phyloP scores from a whole-genome alignment of 768 basidiomycete genomes.

The Amanita phalloides region DNA sequence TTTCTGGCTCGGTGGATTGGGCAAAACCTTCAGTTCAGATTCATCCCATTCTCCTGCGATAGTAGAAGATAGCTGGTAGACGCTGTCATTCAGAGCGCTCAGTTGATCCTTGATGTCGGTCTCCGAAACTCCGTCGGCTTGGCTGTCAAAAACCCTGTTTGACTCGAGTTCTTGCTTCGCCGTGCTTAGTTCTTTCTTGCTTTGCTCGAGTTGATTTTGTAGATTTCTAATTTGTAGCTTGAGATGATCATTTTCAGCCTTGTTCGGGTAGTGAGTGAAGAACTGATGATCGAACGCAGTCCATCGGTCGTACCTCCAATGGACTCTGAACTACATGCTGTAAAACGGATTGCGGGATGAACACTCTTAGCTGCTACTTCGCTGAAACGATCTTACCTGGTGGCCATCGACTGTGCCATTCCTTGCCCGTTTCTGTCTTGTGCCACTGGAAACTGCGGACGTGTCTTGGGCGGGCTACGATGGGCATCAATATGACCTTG shows the following conservation, averaged over 20 bases:
- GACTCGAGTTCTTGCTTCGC: constrained; percentile 32
- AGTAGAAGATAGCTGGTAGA: constrained; percentile 35
- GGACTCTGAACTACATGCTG: not conserved
- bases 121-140: constrained; percentile 29
- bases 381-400: not conserved
- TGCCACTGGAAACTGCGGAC: too few relatives aligned
- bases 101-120: constrained; percentile 33
- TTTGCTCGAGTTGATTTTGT: constrained; percentile 8
- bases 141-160: constrained; percentile 33
- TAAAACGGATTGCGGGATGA: not conserved
- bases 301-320: not conserved
- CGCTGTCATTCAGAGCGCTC: constrained; percentile 33
- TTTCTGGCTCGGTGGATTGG: not conserved
- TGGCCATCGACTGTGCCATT: not conserved
- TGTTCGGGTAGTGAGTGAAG: not conserved
- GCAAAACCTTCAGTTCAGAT: not conserved
- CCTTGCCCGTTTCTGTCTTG: not conserved
- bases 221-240: not conserved
- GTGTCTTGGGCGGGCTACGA: not conserved
- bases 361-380: not conserved
- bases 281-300: not conserved
- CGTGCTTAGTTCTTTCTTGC: constrained; percentile 16
- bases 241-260: not conserved
- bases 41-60: constrained; percentile 30
- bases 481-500: not conserved